Conservation (phyloP, 2,329 filamentous ascomycete species). For the Scedosporium dehoogii region DNA sequence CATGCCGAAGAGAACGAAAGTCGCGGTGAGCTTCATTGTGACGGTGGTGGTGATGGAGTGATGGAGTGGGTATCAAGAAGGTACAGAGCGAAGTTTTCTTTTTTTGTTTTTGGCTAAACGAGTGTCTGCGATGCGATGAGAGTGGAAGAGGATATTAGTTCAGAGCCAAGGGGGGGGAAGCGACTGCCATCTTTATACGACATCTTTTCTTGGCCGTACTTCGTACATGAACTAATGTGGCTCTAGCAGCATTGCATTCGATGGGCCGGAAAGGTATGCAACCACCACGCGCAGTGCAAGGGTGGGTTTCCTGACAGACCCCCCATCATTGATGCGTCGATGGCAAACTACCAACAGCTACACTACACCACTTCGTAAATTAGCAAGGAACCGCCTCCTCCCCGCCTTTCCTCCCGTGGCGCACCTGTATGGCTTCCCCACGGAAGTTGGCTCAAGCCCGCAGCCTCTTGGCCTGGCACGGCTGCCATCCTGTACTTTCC, state of each 20-base stretch:
- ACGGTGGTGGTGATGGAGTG: not conserved
- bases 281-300: not conserved
- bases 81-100: not conserved
- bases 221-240: not conserved
- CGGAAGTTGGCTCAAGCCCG: not conserved
- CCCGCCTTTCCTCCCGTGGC: not conserved
- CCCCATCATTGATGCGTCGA: not conserved
- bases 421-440: not conserved
- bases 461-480: not conserved
- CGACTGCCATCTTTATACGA: not conserved
- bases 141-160: not conserved
- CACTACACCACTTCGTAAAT: not conserved
- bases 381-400: not conserved
- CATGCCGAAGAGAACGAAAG: constrained; percentile 7
- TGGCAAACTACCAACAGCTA: not conserved
- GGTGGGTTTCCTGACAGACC: not conserved
- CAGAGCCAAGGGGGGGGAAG: not conserved
- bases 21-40: constrained; percentile 5
- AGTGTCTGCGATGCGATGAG: not conserved
- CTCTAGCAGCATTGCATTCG: not conserved
- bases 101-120: not conserved
- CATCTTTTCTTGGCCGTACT: no score
- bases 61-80: not conserved
- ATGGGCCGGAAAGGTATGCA: not conserved
- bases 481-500: not conserved